A percentile compares a stretch with the other conserved stretches of the same genome.
phyloP scores from a whole-genome alignment of 2,329 filamentous ascomycete genomes.

The Fusarium buharicum region DNA sequence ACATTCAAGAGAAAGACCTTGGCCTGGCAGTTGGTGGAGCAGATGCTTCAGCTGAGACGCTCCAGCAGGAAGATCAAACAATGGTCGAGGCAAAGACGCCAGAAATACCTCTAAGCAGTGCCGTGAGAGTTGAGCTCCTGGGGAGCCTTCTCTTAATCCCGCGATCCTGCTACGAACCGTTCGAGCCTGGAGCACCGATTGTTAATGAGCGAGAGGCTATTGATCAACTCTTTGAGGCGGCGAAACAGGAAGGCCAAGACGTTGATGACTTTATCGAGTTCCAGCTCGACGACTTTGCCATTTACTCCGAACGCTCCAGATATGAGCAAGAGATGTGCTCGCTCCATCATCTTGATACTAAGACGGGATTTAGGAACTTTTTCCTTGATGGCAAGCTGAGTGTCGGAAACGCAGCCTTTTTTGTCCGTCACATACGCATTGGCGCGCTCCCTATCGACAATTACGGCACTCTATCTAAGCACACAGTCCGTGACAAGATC shows the following conservation, averaged over 20 bases:
- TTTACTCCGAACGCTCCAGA: constrained; percentile 59
- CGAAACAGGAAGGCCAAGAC: constrained; percentile 23
- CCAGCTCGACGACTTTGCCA: constrained; percentile 65
- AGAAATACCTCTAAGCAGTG: constrained; percentile 1
- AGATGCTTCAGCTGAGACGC: constrained; percentile 7
- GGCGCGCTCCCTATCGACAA: constrained; percentile 70
- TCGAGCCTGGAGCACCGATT: constrained; percentile 42
- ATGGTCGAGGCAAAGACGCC: neutral
- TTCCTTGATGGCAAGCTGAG: constrained; percentile 71
- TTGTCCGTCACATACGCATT: constrained; percentile 68
- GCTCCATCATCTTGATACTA: constrained; percentile 62
- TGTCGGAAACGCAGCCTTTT: constrained; percentile 55
- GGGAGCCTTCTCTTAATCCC: constrained; percentile 44
- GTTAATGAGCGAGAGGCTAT: constrained; percentile 41
- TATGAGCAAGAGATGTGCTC: constrained; percentile 63
- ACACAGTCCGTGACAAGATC: constrained; percentile 63
- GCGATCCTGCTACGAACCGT: constrained; percentile 48
- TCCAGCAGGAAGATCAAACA: constrained; percentile 4
- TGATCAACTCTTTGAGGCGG: constrained; percentile 8
- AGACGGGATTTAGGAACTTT: constrained; percentile 50
- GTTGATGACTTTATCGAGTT: constrained; percentile 57
- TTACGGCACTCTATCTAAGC: constrained; percentile 62
- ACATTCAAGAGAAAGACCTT: neutral
- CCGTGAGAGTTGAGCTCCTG: constrained; percentile 45
- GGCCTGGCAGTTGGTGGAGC: neutral